A percentile compares a stretch with the other conserved stretches of the same genome.
phyloP scores from a whole-genome alignment of 169 alveolate species.

The Plasmodium blacklocki region DNA sequence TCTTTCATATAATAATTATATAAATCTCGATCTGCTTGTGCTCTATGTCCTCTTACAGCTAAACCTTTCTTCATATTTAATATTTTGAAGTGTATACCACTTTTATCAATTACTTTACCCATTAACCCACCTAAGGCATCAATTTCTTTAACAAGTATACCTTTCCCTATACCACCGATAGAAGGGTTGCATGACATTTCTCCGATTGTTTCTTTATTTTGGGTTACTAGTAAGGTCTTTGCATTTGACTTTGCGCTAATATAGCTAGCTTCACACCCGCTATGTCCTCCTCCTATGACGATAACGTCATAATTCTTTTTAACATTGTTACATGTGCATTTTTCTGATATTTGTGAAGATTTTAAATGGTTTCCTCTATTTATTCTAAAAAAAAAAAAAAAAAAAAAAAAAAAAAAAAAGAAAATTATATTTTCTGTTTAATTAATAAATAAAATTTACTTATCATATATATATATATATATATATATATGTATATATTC shows the following conservation, averaged over 20 bases:
- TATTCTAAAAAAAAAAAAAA: not conserved
- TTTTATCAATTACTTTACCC: constrained; percentile 90
- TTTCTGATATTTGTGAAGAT: constrained; percentile 3
- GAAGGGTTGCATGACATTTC: constrained; percentile 92
- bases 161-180: constrained; percentile 96
- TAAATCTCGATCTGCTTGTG: constrained; percentile 91
- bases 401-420: not conserved
- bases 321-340: constrained; percentile 16
- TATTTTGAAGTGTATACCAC: constrained; percentile 91
- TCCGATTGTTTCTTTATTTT: constrained; percentile 86
- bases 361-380: constrained; percentile 8
- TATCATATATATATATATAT: too few species aligned
- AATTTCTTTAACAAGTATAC: constrained; percentile 92
- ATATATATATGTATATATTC: too few species aligned
- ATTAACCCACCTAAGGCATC: constrained; percentile 95
- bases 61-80: constrained; percentile 92
- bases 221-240: constrained; percentile 89
- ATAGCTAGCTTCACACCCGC: constrained; percentile 95
- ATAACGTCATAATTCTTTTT: constrained; percentile 84
- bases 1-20: constrained; percentile 85
- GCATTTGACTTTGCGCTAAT: constrained; percentile 94
- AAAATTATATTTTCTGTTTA: not conserved
- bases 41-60: constrained; percentile 95
- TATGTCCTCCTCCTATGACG: constrained; percentile 96
- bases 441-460: too few species aligned